Evolutionary conservation across 2,329 filamentous ascomycete species (phyloP).

Genomic region (Cryphonectria carpinicola): DNA sequence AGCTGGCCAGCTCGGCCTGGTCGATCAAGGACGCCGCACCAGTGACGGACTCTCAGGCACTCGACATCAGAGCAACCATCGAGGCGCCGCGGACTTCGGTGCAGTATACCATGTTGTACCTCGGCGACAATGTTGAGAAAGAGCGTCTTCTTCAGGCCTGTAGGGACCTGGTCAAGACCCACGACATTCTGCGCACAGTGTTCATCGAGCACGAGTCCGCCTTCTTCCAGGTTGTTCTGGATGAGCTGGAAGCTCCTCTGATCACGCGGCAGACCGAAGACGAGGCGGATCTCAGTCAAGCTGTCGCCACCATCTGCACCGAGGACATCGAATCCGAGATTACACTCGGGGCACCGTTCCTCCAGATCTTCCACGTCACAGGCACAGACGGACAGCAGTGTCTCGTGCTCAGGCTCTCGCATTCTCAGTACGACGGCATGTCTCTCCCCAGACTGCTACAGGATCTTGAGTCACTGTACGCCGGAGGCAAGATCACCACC

Average conservation of each 20-base stretch:
- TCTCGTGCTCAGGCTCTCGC: constrained; percentile 48
- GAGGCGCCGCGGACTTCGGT: constrained; percentile 41
- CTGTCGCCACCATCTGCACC: constrained; percentile 37
- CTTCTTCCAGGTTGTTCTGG: constrained; percentile 41
- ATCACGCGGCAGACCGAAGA: constrained; percentile 33
- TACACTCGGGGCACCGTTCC: constrained; percentile 43
- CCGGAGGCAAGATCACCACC: constrained; percentile 33
- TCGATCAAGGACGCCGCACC: constrained; percentile 44
- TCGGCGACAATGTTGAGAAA: constrained; percentile 37
- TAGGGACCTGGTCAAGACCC: constrained; percentile 35
- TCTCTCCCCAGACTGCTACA: constrained; percentile 46
- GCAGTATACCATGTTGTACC: constrained; percentile 42
- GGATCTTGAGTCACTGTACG: constrained; percentile 45
- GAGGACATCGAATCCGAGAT: constrained; percentile 42
- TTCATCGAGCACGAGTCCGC: constrained; percentile 42
- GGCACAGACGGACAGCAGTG: constrained; percentile 35
- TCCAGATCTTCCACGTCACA: constrained; percentile 35
- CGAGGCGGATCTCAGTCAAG: constrained; percentile 38
- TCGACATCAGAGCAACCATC: constrained; percentile 46
- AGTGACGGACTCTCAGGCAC: constrained; percentile 43
- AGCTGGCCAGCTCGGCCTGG: constrained; percentile 41
- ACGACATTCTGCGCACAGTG: constrained; percentile 44
- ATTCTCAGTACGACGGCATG: constrained; percentile 53
- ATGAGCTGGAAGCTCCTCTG: constrained; percentile 39
- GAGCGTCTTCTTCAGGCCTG: constrained; percentile 36